phyloP scores from a whole-genome alignment of 495 filamentous ascomycete species.

The Darksidea phi region DNA sequence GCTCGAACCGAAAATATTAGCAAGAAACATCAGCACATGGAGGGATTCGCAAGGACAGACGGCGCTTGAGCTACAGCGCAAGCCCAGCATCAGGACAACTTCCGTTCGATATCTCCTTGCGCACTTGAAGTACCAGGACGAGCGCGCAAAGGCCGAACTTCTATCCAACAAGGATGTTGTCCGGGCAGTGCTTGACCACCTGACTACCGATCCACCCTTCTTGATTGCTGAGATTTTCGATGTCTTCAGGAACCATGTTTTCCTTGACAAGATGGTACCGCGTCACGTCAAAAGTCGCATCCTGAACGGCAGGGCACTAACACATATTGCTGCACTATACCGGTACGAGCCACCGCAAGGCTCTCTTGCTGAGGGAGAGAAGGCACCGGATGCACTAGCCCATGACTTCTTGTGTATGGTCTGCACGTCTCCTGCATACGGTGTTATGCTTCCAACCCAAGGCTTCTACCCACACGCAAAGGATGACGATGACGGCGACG shows the following conservation, averaged over 20 bases:
- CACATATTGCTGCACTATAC: constrained; percentile 69
- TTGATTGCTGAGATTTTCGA: constrained; percentile 67
- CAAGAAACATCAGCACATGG: constrained; percentile 56
- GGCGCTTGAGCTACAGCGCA: constrained; percentile 43
- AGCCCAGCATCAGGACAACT: constrained; percentile 71
- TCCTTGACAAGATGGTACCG: constrained; percentile 67
- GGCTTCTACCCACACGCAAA: constrained; percentile 73
- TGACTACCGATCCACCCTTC: constrained; percentile 70
- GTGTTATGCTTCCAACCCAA: constrained; percentile 64
- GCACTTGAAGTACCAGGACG: constrained; percentile 67
- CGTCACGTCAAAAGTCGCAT: constrained; percentile 69
- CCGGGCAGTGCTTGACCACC: constrained; percentile 51
- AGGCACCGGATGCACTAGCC: constrained; percentile 56
- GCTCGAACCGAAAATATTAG: constrained; percentile 63
- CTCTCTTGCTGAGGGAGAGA: constrained; percentile 42
- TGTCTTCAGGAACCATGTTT: constrained; percentile 61
- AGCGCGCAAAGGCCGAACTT: constrained; percentile 69
- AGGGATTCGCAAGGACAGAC: constrained; percentile 36
- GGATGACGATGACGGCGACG: constrained; percentile 45
- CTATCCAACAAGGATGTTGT: constrained; percentile 70
- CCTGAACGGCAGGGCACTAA: constrained; percentile 67
- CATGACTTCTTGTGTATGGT: constrained; percentile 71
- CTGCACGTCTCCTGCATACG: constrained; percentile 67
- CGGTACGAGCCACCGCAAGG: constrained; percentile 44
- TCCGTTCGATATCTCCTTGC: constrained; percentile 73